A percentile compares a stretch with the other conserved stretches of the same genome.
These are phyloP conservation scores for Rutstroemia sp. DNA, from an alignment of 2,329 filamentous ascomycete genomes.

Conservation along the genomic window DNA sequence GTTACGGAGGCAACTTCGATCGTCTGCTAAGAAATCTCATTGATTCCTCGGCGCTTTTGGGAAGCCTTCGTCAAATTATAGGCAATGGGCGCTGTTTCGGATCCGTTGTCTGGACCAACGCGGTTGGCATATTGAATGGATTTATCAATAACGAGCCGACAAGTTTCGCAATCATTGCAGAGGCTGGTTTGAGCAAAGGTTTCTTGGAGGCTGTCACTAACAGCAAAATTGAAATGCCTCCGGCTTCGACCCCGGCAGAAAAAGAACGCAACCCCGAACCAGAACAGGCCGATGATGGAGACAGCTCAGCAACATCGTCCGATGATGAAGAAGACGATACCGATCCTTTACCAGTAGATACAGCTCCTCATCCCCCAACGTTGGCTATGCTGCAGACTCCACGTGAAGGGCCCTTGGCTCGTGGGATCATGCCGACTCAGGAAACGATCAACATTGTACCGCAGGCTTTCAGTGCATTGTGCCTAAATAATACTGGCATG, in stretches of 20 bases:
- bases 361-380: conserved; percentile 46
- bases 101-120: conserved; percentile 91
- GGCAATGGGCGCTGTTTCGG: conserved; percentile 74
- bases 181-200: conserved; percentile 82
- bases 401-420: conserved; percentile 43
- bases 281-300: not conserved
- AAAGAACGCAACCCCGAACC: conserved; percentile 7
- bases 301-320: conserved; percentile 9
- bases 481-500: conserved; percentile 80
- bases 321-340: conserved; percentile 30
- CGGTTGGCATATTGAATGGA: conserved; percentile 83
- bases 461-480: conserved; percentile 86
- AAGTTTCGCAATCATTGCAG: conserved; percentile 90
- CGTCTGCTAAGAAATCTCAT: conserved; percentile 87
- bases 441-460: conserved; percentile 87
- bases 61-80: conserved; percentile 73
- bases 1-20: conserved; percentile 73
- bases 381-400: conserved; percentile 41
- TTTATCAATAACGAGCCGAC: conserved; percentile 99
- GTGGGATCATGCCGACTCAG: conserved; percentile 74
- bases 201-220: conserved; percentile 76
- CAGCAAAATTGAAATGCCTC: conserved; percentile 30
- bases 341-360: conserved; percentile 30
- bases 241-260: conserved; percentile 21
- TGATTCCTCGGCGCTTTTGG: conserved; percentile 80